Conservation (phyloP, 139 green algal genomes). For the Chlamydomonas sp. region DNA sequence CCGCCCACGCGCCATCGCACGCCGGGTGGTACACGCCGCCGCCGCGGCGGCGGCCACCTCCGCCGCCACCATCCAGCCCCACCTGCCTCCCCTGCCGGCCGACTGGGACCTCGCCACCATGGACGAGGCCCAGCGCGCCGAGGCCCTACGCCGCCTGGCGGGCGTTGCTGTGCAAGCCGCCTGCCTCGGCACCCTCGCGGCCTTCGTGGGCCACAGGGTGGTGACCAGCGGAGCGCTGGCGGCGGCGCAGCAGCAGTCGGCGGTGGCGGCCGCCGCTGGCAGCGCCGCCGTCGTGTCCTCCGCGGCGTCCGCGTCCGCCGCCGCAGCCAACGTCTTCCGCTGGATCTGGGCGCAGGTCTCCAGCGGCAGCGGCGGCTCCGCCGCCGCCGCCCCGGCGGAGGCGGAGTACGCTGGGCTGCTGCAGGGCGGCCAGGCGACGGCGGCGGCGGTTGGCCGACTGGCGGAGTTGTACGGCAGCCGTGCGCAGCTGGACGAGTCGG, state of each 20-base stretch:
- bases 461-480: background rate
- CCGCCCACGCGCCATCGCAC: background rate
- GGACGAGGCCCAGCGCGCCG: background rate
- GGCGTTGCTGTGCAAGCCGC: conserved; percentile 23
- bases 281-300: background rate
- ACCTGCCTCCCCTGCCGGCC: background rate
- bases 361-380: no score
- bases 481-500: background rate
- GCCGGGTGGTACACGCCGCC: background rate
- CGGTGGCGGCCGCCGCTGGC: background rate
- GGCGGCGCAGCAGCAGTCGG: background rate
- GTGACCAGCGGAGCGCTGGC: background rate
- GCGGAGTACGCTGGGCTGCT: no score
- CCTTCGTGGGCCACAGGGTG: conserved; percentile 13
- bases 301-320: background rate
- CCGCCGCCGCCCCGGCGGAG: no score
- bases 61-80: background rate
- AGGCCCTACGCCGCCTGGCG: conserved; percentile 13
- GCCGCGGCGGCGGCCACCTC: background rate
- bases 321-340: background rate
- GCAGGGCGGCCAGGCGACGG: background rate
- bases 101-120: background rate
- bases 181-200: conserved; percentile 25
- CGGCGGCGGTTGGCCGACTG: background rate
- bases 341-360: no score